phyloP scores from a whole-genome alignment of 306 rosid species.

The Begonia loranthoides region DNA sequence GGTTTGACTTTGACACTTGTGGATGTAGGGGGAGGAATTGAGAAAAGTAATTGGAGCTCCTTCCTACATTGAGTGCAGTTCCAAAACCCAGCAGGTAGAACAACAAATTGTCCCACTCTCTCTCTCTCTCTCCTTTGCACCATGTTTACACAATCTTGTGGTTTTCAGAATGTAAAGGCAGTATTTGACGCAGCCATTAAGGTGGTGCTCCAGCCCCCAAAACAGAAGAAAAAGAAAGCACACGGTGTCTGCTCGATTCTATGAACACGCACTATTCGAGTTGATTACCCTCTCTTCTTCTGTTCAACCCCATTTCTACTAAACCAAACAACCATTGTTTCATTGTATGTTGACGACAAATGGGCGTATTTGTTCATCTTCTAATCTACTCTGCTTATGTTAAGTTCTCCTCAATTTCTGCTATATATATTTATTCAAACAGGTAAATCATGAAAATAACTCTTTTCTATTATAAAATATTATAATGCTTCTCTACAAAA shows the following conservation, averaged over 20 bases:
- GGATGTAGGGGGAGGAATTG: conserved; percentile 50
- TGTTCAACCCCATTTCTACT: too few species aligned
- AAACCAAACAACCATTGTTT: too few species aligned
- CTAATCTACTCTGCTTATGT: too few species aligned
- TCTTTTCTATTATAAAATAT: too few species aligned
- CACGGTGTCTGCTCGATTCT: conserved; percentile 46
- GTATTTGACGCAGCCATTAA: conserved; percentile 86
- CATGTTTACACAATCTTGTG: conserved; percentile 1
- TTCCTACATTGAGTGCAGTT: conserved; percentile 51
- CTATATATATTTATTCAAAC: too few species aligned
- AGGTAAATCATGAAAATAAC: too few species aligned
- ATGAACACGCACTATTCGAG: conserved; percentile 16
- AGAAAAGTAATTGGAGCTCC: conserved; percentile 45
- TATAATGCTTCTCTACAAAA: too few species aligned
- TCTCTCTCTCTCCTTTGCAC: too few species aligned
- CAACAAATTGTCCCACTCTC: too few species aligned
- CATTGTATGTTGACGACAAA: conserved; percentile 1
- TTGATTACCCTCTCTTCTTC: too few species aligned
- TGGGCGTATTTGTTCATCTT: neutral
- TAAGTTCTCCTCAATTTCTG: too few species aligned
- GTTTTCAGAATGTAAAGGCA: conserved; percentile 69
- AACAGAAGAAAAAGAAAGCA: conserved; percentile 66
- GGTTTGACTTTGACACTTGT: neutral
- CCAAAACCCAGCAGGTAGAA: conserved; percentile 50
- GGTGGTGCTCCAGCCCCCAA: conserved; percentile 93